phyloP scores from a whole-genome alignment of 192 early-diverging fungal genomes.

The Podochytrium sp. region DNA sequence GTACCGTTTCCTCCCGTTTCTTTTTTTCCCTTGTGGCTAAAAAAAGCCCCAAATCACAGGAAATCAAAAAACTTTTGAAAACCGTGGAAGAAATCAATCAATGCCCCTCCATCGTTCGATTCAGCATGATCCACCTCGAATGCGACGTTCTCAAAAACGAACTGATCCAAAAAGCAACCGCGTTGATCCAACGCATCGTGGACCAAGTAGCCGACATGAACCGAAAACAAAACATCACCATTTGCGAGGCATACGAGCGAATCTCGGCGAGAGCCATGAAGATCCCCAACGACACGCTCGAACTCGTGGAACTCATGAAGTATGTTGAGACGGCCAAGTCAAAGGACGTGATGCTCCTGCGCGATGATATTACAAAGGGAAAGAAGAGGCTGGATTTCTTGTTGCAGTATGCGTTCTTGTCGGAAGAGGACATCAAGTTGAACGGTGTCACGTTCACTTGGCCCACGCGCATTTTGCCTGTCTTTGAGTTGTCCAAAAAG shows the following conservation, averaged over 20 bases:
- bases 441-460: slow-evolving; percentile 70
- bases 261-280: slow-evolving; percentile 64
- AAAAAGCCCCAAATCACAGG: slow-evolving; percentile 44
- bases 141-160: slow-evolving; percentile 63
- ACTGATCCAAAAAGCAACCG: slow-evolving; percentile 58
- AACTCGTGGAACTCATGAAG: slow-evolving; percentile 63
- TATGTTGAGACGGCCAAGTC: slow-evolving; percentile 59
- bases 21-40: slow-evolving; percentile 26
- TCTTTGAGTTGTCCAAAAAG: slow-evolving; percentile 66
- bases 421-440: slow-evolving; percentile 66
- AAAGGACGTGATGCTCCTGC: slow-evolving; percentile 53
- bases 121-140: slow-evolving; percentile 63
- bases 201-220: slow-evolving; percentile 67
- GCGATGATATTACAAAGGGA: slow-evolving; percentile 57
- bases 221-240: slow-evolving; percentile 58
- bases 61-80: slow-evolving; percentile 68
- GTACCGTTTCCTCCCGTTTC: slow-evolving; percentile 2
- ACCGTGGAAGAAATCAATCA: slow-evolving; percentile 57
- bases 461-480: slow-evolving; percentile 64
- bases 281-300: slow-evolving; percentile 58
- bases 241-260: slow-evolving; percentile 65
- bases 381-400: slow-evolving; percentile 63
- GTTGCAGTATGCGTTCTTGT: slow-evolving; percentile 59
- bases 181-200: slow-evolving; percentile 60
- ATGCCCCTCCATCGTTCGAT: slow-evolving; percentile 56